Evolutionary conservation across 352 stramenopile species (phyloP), one percentile per base, ranked within the genome.

Genomic region (Phytophthora tentaculata): DNA sequence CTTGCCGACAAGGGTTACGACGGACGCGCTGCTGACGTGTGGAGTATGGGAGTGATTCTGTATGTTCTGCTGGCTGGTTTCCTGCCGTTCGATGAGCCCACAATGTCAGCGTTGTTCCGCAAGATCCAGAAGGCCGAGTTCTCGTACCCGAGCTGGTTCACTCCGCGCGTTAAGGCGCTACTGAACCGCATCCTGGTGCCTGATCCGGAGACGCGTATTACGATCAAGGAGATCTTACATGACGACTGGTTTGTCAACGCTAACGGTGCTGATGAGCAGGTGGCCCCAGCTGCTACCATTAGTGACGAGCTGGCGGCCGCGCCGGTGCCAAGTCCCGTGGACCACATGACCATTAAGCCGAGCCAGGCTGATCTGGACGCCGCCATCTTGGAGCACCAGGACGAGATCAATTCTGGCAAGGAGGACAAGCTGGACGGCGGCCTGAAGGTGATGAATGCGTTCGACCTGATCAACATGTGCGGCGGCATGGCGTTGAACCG

Each of bases 41-140:
- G 98, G 98, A 98, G 91, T 41, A 98, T 98, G 64, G 98, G 98
- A 52, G 98, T 99, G 17, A 99, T 99, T 62, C 83, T 99, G 32
- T 99, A 99, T 76, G 90, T 97, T 35, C 69, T 97, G 60, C 84
- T 97, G 41, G 90, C 89, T 29, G 95, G 95, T 12, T 98, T 98
- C 69, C 71, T 98, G 35, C 95, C 95, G 35, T 98, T 98, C 57
- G 95, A 98, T 64, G 95, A 98, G 63, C 88, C 89, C 1, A 98
- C 90, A 3, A 98, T 99, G 89, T 94, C 91, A 47, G 94, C 91
- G 45, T 81, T 99, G 9, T 99, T 99, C 78, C 84, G 89, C 55
- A 99, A 98, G 79, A 99, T 99, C 71, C 94, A 98, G 69, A 96
- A 93, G 61, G 97, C 92, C 32, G 92, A 98, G 64, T 98, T 98